These are phyloP conservation scores for Candida boleticola DNA, from an alignment of 805 yeast genomes.

Conservation along the genomic window DNA sequence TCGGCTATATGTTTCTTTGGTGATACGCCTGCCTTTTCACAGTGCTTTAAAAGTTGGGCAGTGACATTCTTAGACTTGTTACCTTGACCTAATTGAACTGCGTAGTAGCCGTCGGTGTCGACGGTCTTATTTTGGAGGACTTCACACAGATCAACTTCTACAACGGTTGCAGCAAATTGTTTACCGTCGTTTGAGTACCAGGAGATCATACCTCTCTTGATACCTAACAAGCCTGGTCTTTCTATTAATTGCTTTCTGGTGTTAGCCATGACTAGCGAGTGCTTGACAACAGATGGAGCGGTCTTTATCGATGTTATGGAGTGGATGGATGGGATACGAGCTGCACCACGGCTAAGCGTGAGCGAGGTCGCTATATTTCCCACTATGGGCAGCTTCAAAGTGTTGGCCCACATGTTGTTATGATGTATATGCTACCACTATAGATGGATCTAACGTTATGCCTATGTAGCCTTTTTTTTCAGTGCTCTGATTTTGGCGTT, in stretches of 20 bases:
- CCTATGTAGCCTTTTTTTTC: not conserved
- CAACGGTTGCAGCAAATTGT: conserved; percentile 78
- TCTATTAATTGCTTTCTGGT: conserved; percentile 66
- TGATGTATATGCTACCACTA: not conserved
- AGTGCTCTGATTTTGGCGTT: too few species aligned
- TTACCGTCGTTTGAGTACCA: conserved; percentile 72
- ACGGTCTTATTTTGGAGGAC: conserved; percentile 71
- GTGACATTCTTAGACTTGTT: conserved; percentile 58
- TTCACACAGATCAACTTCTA: conserved; percentile 86
- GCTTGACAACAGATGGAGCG: conserved; percentile 52
- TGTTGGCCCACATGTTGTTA: not conserved
- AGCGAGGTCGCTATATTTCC: conserved; percentile 27
- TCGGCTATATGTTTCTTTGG: conserved; percentile 78
- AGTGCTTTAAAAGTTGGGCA: conserved; percentile 69
- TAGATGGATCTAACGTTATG: not conserved
- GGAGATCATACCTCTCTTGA: conserved; percentile 88
- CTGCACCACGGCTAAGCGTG: conserved; percentile 33
- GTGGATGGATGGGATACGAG: conserved; percentile 48
- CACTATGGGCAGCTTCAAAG: not conserved
- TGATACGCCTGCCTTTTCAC: conserved; percentile 72
- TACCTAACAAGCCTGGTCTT: conserved; percentile 83
- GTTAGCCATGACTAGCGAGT: conserved; percentile 68
- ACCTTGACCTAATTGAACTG: conserved; percentile 87
- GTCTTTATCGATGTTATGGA: conserved; percentile 50
- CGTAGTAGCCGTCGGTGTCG: conserved; percentile 74